Conservation (phyloP, 106 monocot species). For the Phalaenopsis equestris region DNA sequence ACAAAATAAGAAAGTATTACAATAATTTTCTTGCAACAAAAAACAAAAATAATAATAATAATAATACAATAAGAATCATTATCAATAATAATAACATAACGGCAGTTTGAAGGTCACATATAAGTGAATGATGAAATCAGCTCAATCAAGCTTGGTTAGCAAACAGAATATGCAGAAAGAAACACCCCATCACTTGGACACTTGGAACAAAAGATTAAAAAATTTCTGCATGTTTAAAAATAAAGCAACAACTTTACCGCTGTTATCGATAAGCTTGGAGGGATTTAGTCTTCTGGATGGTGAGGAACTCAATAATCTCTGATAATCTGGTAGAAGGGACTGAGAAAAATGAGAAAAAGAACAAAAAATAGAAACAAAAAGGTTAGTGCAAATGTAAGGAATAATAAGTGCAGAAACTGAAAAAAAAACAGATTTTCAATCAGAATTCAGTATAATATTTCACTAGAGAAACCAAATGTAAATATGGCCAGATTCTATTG, state of each 20-base stretch:
- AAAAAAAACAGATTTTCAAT: neutral
- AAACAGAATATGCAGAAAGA: constrained; percentile 3
- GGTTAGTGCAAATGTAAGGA: neutral
- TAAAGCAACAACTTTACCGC: constrained; percentile 45
- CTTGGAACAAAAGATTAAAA: neutral
- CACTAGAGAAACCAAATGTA: neutral
- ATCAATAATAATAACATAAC: neutral
- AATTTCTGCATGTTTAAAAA: neutral
- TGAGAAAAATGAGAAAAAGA: constrained; percentile 20
- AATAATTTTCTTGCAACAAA: neutral
- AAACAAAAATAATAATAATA: neutral
- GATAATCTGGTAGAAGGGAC: constrained; percentile 97
- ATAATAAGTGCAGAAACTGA: neutral
- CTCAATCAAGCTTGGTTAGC: neutral
- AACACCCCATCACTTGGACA: neutral
- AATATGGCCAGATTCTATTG: neutral
- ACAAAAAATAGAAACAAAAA: neutral
- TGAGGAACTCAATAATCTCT: constrained; percentile 84
- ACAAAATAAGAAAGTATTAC: constrained; percentile 14
- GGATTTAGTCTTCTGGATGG: constrained; percentile 90
- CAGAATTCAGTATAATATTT: neutral
- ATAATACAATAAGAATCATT: neutral
- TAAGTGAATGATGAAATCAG: neutral
- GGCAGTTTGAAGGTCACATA: neutral
- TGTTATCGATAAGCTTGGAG: constrained; percentile 83